Percentiles rank a stretch among this genome's conserved stretches.
Conservation (phyloP, 2,329 filamentous ascomycete species). For the Hypocreales sp. region DNA sequence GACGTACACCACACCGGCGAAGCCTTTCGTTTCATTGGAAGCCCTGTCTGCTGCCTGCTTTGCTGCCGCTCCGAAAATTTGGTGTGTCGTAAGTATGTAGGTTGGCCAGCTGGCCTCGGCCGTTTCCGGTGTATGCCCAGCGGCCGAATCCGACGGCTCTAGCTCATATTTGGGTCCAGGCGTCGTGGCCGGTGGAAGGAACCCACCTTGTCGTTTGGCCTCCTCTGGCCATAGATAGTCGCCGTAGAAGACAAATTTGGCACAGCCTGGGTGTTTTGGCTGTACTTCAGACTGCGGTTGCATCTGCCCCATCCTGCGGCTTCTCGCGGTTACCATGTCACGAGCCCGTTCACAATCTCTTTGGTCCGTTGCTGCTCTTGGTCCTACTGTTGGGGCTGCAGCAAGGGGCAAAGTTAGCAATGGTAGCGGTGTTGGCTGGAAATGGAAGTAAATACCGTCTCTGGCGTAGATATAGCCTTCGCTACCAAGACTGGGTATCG, state of each 20-base stretch:
- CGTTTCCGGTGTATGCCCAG: not conserved
- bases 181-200: not conserved
- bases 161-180: not conserved
- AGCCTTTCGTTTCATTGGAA: no score
- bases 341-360: no score
- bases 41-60: slow-evolving; percentile 1
- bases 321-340: no score
- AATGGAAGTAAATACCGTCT: no score
- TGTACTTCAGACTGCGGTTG: not conserved
- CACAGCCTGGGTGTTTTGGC: not conserved
- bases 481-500: no score
- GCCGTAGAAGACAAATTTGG: slow-evolving; percentile 1
- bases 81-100: not conserved
- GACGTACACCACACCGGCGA: no score
- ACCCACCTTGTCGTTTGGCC: slow-evolving; percentile 1
- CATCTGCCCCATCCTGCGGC: no score
- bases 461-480: no score
- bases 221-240: slow-evolving; percentile 2
- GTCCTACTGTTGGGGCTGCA: no score
- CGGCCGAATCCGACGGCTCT: not conserved
- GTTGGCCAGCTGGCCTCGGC: not conserved
- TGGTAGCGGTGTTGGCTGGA: no score
- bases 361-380: no score
- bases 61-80: not conserved
- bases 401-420: no score